These are phyloP conservation scores for Ophiocordyceps australis DNA, from an alignment of 2,329 filamentous ascomycete genomes.

Conservation along the genomic window DNA sequence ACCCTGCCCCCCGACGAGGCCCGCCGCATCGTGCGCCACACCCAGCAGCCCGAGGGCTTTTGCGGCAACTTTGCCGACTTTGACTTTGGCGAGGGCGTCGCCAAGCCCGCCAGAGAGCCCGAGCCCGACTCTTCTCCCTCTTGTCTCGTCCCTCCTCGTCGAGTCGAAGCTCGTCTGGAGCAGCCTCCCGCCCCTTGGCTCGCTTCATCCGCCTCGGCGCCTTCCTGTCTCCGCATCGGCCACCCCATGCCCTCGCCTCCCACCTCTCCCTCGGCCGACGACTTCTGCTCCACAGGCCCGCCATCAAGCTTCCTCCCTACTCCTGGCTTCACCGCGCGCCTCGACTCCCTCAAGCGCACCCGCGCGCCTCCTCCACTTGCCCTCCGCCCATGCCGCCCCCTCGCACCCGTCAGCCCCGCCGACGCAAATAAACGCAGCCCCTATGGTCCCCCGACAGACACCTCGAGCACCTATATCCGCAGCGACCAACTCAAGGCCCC, in stretches of 20 bases:
- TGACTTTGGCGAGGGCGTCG: conserved; percentile 16
- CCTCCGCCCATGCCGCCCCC: conserved; percentile 5
- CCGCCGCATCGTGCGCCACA: no score
- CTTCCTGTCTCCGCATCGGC: neutral
- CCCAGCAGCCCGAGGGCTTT: conserved; percentile 13
- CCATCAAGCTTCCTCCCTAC: conserved; percentile 6
- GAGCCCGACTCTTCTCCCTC: neutral
- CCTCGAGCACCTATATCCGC: conserved; percentile 6
- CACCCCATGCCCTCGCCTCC: neutral
- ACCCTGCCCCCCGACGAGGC: no score
- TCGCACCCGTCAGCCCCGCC: conserved; percentile 2
- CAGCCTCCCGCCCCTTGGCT: no score
- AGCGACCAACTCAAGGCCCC: conserved; percentile 4
- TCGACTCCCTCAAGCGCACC: conserved; percentile 6
- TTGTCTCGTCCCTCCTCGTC: neutral
- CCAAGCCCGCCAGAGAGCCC: neutral
- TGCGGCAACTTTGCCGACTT: conserved; percentile 18
- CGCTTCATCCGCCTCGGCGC: neutral
- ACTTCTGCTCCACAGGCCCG: neutral
- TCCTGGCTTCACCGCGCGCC: conserved; percentile 5
- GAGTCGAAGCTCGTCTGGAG: no score
- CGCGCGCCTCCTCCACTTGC: conserved; percentile 5
- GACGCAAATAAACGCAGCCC: no score
- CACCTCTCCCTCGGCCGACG: neutral
- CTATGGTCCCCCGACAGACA: conserved; percentile 6